Evolutionary conservation across 257 asterid species (phyloP), one percentile per base, ranked within the genome.

Genomic region (Primulina huaijiensis): DNA sequence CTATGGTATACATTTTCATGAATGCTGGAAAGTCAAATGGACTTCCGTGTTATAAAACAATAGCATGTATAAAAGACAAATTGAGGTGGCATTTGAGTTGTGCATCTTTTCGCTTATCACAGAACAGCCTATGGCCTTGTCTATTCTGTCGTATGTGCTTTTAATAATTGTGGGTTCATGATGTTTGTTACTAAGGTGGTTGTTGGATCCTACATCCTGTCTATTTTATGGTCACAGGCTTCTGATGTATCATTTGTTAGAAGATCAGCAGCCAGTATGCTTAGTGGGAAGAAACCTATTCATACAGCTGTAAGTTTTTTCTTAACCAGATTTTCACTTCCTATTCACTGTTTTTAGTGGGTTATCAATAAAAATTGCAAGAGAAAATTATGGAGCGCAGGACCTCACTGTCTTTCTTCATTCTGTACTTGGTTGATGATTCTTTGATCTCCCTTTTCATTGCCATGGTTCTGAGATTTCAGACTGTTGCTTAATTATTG

Each of bases 261-360:
- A 84, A 87, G 89, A 79, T 89, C 97, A 72, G 99, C 99, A 33
- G 99, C 96, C 76, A 94, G 99, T 86, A 88, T 94, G 99, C 97
- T 94, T 65, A 88, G 90, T 76, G 97, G 97, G 67, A 92, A 86
- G 84, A 94, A 82, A 74, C 91, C 97, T 74, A 73, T 82, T 78
- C 84, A 35, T 72, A 46, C 93, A 23, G 95, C 93, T 79, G 99
- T 94, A 82, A 84, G 98, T 80, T 64, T 27, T 66, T 56, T 27
- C 31, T 46, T 59, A 23, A 43, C 19, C 20, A 55, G 21, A 67
- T 50, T n/a, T 65, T 65, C 73, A 21, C 56, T 38, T 64, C 56
- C 53, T 30, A 60, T 50, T 71, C 55, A 62, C 63, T 7, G 46
- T 62, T 62, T 40, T 35, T n/a, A 16, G 56, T 33, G 43, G 20